phyloP scores from a whole-genome alignment of 805 yeast species.

The Wickerhamomyces chambardii region DNA sequence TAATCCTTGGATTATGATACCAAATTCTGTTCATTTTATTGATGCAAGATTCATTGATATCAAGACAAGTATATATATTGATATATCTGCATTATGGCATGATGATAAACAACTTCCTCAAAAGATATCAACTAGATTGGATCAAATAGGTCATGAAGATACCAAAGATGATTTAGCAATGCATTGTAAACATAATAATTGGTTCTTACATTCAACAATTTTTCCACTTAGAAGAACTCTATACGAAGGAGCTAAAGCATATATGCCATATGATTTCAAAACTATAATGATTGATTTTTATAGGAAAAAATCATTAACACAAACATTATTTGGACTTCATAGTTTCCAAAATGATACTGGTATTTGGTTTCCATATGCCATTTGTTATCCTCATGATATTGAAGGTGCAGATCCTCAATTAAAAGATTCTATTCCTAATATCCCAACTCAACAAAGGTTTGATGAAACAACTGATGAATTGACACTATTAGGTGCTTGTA shows the following conservation, averaged over 20 bases:
- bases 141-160: constrained; percentile 1
- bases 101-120: constrained; percentile 7
- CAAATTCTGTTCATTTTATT: constrained; percentile 29
- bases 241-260: constrained; percentile 38
- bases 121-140: too few species aligned
- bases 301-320: neutral
- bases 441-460: constrained; percentile 2
- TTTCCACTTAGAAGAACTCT: constrained; percentile 33
- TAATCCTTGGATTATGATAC: constrained; percentile 29
- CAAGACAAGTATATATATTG: constrained; percentile 38
- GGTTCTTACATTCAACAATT: constrained; percentile 22
- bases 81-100: constrained; percentile 30
- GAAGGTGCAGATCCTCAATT: too few species aligned
- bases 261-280: constrained; percentile 23
- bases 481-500: constrained; percentile 24
- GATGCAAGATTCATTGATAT: constrained; percentile 36
- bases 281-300: too few species aligned
- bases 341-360: constrained; percentile 31
- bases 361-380: constrained; percentile 36
- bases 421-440: constrained; percentile 8
- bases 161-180: constrained; percentile 10
- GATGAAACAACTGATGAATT: constrained; percentile 12
- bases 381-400: constrained; percentile 18
- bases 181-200: constrained; percentile 20
- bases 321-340: constrained; percentile 11